These are phyloP conservation scores for Pythium phragmitis DNA, from an alignment of 352 stramenopile species.

Conservation along the genomic window DNA sequence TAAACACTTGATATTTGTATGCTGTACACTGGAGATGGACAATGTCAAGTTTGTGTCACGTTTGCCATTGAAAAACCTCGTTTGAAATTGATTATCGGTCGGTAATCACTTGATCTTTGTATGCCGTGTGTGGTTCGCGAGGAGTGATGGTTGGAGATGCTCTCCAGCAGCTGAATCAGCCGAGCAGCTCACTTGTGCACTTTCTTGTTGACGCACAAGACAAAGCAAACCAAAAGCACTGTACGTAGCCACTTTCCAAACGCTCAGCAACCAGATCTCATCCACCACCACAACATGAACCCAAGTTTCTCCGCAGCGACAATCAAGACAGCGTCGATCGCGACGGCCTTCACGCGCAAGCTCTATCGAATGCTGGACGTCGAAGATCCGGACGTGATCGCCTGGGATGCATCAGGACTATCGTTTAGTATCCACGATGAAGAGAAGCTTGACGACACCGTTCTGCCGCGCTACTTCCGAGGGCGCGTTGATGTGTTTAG, in stretches of 20 bases:
- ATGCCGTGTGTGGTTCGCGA: background rate
- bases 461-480: slow-evolving; percentile 71
- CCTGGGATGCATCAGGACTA: slow-evolving; percentile 43
- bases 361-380: slow-evolving; percentile 80
- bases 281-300: background rate
- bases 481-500: slow-evolving; percentile 62
- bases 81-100: slow-evolving; percentile 17
- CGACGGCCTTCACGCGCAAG: slow-evolving; percentile 75
- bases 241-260: slow-evolving; percentile 11
- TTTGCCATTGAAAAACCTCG: slow-evolving; percentile 8
- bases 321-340: slow-evolving; percentile 43
- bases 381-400: slow-evolving; percentile 52
- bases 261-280: background rate
- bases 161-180: background rate
- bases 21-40: background rate
- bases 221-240: background rate
- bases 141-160: slow-evolving; percentile 14
- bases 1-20: slow-evolving; percentile 25
- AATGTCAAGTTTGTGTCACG: background rate
- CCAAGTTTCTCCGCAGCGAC: background rate
- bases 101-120: slow-evolving; percentile 20
- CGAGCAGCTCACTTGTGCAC: slow-evolving; percentile 23
- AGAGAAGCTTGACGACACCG: slow-evolving; percentile 39
- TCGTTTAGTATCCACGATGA: slow-evolving; percentile 69
- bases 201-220: slow-evolving; percentile 18